Evolutionary conservation across 805 yeast species (phyloP).

Genomic region (Ogataea glucozyma): DNA sequence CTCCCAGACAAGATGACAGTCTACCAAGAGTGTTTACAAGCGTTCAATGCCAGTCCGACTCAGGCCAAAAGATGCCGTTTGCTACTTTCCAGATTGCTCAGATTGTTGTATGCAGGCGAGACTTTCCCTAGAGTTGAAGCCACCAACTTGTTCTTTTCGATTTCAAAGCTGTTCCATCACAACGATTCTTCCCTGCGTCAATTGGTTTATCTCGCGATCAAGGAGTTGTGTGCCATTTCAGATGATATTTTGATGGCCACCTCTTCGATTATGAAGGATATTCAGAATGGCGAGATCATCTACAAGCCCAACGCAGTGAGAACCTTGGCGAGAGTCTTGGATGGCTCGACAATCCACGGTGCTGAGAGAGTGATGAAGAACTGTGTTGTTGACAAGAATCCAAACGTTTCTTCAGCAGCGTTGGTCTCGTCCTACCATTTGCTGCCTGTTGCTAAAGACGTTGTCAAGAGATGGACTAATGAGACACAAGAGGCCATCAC

Average conservation of each 20-base stretch:
- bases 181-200: conserved; percentile 86
- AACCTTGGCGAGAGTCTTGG: conserved; percentile 86
- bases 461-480: conserved; percentile 89
- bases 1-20: conserved; percentile 95
- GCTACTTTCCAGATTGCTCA: conserved; percentile 76
- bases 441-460: conserved; percentile 85
- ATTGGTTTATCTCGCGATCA: conserved; percentile 89
- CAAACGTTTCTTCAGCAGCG: conserved; percentile 90
- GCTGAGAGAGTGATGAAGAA: conserved; percentile 91
- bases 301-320: conserved; percentile 95
- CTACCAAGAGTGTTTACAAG: conserved; percentile 90
- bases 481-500: conserved; percentile 91
- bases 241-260: conserved; percentile 97
- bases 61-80: conserved; percentile 84
- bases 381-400: conserved; percentile 88
- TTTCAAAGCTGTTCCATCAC: conserved; percentile 93
- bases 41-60: conserved; percentile 88
- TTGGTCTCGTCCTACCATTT: conserved; percentile 87
- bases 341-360: conserved; percentile 86
- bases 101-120: conserved; percentile 84
- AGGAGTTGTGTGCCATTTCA: conserved; percentile 81
- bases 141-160: conserved; percentile 88
- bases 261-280: conserved; percentile 96
- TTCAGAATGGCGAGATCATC: conserved; percentile 81
- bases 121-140: conserved; percentile 86